Percentiles rank a stretch among this genome's conserved stretches.
Conservation (phyloP, 768 basidiomycete genomes). For the Tulasnella sp. region DNA sequence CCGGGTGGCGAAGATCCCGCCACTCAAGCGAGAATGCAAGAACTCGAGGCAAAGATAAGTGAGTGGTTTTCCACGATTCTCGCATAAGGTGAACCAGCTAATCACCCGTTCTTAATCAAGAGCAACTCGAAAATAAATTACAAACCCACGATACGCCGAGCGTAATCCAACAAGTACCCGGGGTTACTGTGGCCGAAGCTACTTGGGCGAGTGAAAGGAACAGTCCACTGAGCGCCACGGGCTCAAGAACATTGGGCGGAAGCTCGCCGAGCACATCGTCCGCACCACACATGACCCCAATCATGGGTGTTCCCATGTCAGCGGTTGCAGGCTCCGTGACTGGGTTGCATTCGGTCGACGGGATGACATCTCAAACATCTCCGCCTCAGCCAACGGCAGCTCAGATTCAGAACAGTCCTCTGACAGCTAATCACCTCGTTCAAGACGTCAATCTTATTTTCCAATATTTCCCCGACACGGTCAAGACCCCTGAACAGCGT, state of each 20-base stretch:
- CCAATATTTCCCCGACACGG: neutral
- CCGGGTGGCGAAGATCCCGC: neutral
- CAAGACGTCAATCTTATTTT: neutral
- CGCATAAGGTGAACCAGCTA: neutral
- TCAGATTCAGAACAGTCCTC: neutral
- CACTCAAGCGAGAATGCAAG: neutral
- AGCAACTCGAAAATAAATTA: neutral
- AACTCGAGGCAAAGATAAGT: constrained; percentile 11
- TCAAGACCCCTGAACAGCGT: neutral
- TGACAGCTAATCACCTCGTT: neutral
- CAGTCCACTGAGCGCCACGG: neutral
- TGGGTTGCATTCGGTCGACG: neutral
- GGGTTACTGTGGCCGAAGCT: neutral
- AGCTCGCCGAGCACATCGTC: neutral
- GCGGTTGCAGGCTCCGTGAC: neutral
- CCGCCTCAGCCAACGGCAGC: neutral
- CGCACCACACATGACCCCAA: neutral
- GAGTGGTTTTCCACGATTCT: neutral
- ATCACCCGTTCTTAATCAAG: neutral
- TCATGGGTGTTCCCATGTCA: neutral
- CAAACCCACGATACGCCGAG: neutral
- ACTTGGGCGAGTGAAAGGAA: neutral
- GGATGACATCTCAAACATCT: neutral
- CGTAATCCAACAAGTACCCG: neutral
- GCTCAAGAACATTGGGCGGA: neutral